Base-by-base conservation (phyloP, 805 yeast species). In the Dipodascopsis uninucleata region DNA sequence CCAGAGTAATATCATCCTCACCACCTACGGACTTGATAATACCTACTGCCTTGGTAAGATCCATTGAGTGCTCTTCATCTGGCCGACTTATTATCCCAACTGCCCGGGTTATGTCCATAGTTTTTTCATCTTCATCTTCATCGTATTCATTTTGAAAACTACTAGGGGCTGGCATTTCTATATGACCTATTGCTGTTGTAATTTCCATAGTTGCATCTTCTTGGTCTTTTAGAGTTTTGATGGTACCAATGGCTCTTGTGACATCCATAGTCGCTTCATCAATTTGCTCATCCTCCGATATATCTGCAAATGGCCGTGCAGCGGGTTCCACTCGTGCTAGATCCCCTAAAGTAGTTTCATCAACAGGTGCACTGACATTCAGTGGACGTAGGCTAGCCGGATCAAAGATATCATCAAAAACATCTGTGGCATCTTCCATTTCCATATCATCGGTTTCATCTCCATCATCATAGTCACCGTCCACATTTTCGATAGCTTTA, bases 371-470 rank as follows among this genome's bases (percentile, higher is more conserved):
- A 12, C 8, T 10, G 25, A 41, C 35, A 7, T 9, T 22, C 16
- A 22, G 40, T 31, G n/a, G 24, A 17, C 25, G n/a, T 29, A n/a
- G 16, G 12, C 22, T 18, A 28, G 41, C 25, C 10, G 31, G 23
- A 10, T 43, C 44, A 18, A 49, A 45, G 5, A 36, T 35, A 6
- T 52, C 55, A 23, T 50, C 49, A 46, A 52, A 52, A 17, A 52
- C 53, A 28, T 50, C 56, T 3, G 56, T 52, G n/a, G 53, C 55
- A 33, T 53, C 53, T 31, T 53, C 57, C 57, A 53, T 53, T 25
- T 53, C 56, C 10, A 52, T 43, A 32, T 53, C 58, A 26, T 39
- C 31, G 9, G 32, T 37, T 10, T n/a, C 37, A 5, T 53, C 53
- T 31, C 23, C 39, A 8, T 31, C 44, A 10, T 47, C 49, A 23